A percentile compares a stretch with the other conserved stretches of the same genome.
Evolutionary conservation across 345 rosid species (phyloP).

Genomic region (Eucalyptus brandiana): DNA sequence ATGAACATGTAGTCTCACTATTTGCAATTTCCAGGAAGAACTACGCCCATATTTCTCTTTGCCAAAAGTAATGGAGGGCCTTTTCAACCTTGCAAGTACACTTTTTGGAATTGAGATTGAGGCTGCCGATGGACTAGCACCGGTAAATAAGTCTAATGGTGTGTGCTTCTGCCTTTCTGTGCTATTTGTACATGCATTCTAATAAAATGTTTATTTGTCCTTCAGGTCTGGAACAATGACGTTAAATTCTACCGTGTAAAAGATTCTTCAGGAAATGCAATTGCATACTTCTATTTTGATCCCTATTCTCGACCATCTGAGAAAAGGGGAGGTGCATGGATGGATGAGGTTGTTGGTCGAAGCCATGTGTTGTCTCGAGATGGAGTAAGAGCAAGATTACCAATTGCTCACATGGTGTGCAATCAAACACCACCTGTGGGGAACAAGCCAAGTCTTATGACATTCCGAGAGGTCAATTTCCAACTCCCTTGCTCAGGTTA

Average conservation of each 20-base stretch:
- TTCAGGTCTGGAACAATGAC: constrained; percentile 81
- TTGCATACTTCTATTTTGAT: constrained; percentile 91
- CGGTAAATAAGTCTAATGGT: constrained; percentile 29
- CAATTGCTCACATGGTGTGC: constrained; percentile 90
- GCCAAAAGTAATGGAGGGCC: constrained; percentile 79
- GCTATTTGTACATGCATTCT: neutral
- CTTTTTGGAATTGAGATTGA: constrained; percentile 69
- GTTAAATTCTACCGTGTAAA: constrained; percentile 71
- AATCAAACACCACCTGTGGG: constrained; percentile 94
- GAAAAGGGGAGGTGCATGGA: constrained; percentile 86
- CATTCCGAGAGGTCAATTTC: constrained; percentile 69
- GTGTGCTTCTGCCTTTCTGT: neutral
- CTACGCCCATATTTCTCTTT: constrained; percentile 78
- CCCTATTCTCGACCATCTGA: constrained; percentile 94
- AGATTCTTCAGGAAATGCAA: constrained; percentile 65
- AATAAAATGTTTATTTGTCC: neutral
- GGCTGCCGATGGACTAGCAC: constrained; percentile 80
- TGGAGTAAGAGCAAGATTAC: constrained; percentile 39
- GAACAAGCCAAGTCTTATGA: constrained; percentile 86
- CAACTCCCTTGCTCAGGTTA: neutral
- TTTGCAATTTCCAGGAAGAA: constrained; percentile 44
- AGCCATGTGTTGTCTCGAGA: constrained; percentile 52
- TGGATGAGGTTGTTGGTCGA: constrained; percentile 71
- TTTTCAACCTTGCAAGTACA: constrained; percentile 52
- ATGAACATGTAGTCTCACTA: neutral